These are phyloP conservation scores for Panicum hallii DNA, from an alignment of 202 grass and related monocot species.

Conservation along the genomic window DNA sequence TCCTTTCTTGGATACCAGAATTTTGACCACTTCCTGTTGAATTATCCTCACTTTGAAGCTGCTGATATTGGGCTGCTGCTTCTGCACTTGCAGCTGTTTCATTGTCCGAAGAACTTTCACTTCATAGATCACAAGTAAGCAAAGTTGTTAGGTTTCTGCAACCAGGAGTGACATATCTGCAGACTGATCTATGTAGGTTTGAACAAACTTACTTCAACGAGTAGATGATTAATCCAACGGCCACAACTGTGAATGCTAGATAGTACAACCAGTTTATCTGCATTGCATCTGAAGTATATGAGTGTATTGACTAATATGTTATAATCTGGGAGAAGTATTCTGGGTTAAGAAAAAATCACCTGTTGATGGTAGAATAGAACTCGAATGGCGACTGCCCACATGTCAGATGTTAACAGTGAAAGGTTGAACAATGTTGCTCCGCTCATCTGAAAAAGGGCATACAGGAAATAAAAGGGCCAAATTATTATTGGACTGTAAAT, in stretches of 20 bases:
- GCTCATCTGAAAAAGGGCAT: conserved; percentile 53
- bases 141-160: conserved; percentile 32
- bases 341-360: conserved; percentile 43
- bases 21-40: conserved; percentile 26
- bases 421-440: conserved; percentile 67
- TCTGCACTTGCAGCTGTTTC: conserved; percentile 19
- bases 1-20: conserved; percentile 38
- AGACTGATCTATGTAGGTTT: conserved; percentile 1
- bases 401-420: conserved; percentile 82
- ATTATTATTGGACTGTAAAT: conserved; percentile 14
- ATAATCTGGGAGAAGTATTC: conserved; percentile 13
- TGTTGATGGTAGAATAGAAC: conserved; percentile 82
- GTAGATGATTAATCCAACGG: conserved; percentile 74
- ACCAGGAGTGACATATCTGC: conserved; percentile 11
- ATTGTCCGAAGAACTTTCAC: conserved; percentile 40
- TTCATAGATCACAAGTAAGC: conserved; percentile 39
- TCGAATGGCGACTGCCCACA: conserved; percentile 90
- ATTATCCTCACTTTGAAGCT: conserved; percentile 43
- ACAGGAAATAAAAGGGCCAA: conserved; percentile 3
- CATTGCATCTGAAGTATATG: conserved; percentile 23
- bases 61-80: conserved; percentile 42
- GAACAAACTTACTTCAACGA: conserved; percentile 66
- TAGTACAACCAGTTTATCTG: conserved; percentile 80
- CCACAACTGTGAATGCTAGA: conserved; percentile 63
- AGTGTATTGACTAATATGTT: conserved; percentile 28